Conservation (phyloP, 2,329 filamentous ascomycete genomes). For the Colletotrichum musae region DNA sequence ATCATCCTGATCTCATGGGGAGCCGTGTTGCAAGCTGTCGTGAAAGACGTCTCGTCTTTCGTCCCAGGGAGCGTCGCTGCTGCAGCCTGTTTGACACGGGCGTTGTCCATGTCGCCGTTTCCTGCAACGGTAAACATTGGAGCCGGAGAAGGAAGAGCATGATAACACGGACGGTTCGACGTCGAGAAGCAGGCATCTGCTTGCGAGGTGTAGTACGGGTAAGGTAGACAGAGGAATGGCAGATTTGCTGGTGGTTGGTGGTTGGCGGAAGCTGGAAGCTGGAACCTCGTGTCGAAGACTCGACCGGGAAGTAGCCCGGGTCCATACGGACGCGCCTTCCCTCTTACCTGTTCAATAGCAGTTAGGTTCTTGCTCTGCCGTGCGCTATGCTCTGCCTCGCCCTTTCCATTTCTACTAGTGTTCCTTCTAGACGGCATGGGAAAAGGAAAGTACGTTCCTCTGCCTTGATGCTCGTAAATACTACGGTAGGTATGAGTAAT, state of each 20-base stretch:
- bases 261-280: no score
- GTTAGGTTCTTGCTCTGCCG: neutral
- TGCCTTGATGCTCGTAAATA: neutral
- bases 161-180: constrained; percentile 11
- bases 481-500: no score
- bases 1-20: constrained; percentile 31
- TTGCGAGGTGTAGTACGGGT: constrained; percentile 5
- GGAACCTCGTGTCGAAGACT: no score
- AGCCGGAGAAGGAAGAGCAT: neutral
- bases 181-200: constrained; percentile 28
- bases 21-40: neutral
- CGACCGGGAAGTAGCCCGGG: no score
- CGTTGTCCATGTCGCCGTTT: constrained; percentile 25
- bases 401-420: constrained; percentile 14
- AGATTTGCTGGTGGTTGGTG: no score
- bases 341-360: no score
- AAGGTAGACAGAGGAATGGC: no score
- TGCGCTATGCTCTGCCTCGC: neutral
- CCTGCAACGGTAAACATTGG: constrained; percentile 26
- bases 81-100: constrained; percentile 6
- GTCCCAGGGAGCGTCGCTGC: constrained; percentile 30
- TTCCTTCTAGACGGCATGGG: neutral
- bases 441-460: neutral
- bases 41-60: neutral
- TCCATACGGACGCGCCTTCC: no score